Base-by-base conservation (phyloP, 2,329 filamentous ascomycete species). In the Calonectria hongkongensis region DNA sequence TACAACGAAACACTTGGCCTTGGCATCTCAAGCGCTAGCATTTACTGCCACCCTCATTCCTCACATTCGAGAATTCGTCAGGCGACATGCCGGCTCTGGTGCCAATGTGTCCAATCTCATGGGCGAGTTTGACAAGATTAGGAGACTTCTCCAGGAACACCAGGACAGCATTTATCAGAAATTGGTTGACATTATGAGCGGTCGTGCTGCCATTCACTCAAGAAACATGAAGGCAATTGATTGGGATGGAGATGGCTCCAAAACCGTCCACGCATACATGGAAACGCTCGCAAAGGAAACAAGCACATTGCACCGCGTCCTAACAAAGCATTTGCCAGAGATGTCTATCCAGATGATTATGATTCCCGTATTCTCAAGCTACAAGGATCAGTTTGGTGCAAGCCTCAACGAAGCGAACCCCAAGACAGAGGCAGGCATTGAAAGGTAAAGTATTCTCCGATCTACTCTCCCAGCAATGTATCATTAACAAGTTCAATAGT, bases 81-180 rank as follows among this genome's bases (percentile, higher is more conserved):
- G 97, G 13, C 92, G 97, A 2, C 94, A 98, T 79, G 88, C 87
- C 7, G 88, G 87, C 12, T 86, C 88, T 0, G 88, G 88, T 3
- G 86, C 87, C 18, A 87, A 86, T 21, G 87, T 88, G 30, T 88
- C 90, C 1, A 83, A 87, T 21, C 84, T 95, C 30, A 94, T 96
- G 86, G 92, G 90, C 43, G 95, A 98, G 76, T 98, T 98, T 79
- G 96, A 98, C 86, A 96, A 95, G 83, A 92, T 97, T 66, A 93
- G 94, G 76, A 90, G 95, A 25, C 86, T 96, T 10, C 93, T 94
- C 77, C 95, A 98, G 81, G 96, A 98, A 81, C 96, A 98, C 81
- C 95, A 98, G 81, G 92, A 93, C 74, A 95, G 91, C 73, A 98
- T 98, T 72, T 95, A 97, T 82, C 95, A 98, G 80, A 98, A 98